Base-by-base conservation (phyloP, 306 rosid genomes). In the Cotoneaster glaucophyllus region DNA sequence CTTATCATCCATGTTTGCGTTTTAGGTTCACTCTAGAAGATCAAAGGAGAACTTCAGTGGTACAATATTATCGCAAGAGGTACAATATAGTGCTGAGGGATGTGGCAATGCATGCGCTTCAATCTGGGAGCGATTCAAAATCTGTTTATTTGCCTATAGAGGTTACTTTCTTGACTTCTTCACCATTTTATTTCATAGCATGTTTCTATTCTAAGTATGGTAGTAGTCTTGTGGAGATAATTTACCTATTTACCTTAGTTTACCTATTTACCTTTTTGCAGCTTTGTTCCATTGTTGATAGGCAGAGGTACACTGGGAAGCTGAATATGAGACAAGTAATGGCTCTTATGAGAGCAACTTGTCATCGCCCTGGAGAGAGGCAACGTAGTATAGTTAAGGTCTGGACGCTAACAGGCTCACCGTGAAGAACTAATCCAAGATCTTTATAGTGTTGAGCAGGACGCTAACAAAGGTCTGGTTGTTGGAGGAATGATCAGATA, bases 91-190 rank as follows among this genome's bases (percentile, higher is more conserved):
- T 0, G 1, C 84, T 90, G 0, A 37, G 53, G 50, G 15, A 11
- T 72, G 22, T 37, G 37, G 12, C 3, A 52, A 81, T 91, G 79
- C 97, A 97, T 58, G 99, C 99, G 8, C 64, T 95, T 9, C 89
- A 86, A 81, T 82, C 92, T 44, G 98, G 98, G n/a, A 87, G 74
- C 54, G 87, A 90, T 62, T 9, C 84, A 0, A 93, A 70, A 14
- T 96, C 97, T 6, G 31, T 19, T 14, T 91, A 74, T 79, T 68
- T 93, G 64, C 98, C 98, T 0, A 85, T 93, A 88, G 98, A 93
- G 97, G 98, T 93, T 50, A 58, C 37, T 29, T 52, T 43, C 72
- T 68, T 4, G 75, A 9, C 6, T 11, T 57, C 19, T 37, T 4
- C 1, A 1, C 9, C 11, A 4, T 73, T 22, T 56, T 7, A 13